A percentile compares a stretch with the other conserved stretches of the same genome.
These are phyloP conservation scores for Beta vulgaris DNA, from an alignment of 148 eudicot genomes.

Conservation along the genomic window DNA sequence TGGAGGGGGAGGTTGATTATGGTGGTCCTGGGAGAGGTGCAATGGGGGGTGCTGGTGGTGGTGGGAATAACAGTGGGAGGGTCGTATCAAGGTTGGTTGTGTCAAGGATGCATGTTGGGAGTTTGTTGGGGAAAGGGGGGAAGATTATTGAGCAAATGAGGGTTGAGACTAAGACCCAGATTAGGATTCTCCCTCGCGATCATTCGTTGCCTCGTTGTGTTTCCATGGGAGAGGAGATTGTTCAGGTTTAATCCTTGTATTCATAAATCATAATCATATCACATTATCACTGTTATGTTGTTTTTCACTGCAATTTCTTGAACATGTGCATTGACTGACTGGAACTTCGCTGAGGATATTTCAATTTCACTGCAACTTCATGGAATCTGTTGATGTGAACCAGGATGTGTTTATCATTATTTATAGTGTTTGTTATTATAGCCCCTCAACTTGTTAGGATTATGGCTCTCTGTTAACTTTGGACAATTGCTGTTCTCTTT, in stretches of 20 bases:
- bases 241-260: conserved; percentile 64
- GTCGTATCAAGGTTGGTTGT: conserved; percentile 96
- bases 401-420: not conserved
- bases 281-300: conserved; percentile 8
- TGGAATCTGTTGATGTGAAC: conserved; percentile 1
- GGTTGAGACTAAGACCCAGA: conserved; percentile 92
- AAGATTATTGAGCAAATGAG: conserved; percentile 98
- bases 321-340: conserved; percentile 18
- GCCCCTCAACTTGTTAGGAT: not conserved
- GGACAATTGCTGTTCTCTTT: not conserved
- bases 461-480: not conserved
- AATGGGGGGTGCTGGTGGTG: conserved; percentile 34
- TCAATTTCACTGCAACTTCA: not conserved
- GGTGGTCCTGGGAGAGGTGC: conserved; percentile 36
- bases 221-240: conserved; percentile 89
- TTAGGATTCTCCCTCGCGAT: conserved; percentile 90
- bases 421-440: not conserved
- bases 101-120: conserved; percentile 90
- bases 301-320: conserved; percentile 7
- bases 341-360: not conserved
- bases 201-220: conserved; percentile 88
- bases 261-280: conserved; percentile 21
- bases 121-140: conserved; percentile 95
- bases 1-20: conserved; percentile 47
- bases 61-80: conserved; percentile 30